A percentile compares a stretch with the other conserved stretches of the same genome.
These are phyloP conservation scores for Candida pseudocylindracea DNA, from an alignment of 1,139 yeast genomes.

Conservation along the genomic window DNA sequence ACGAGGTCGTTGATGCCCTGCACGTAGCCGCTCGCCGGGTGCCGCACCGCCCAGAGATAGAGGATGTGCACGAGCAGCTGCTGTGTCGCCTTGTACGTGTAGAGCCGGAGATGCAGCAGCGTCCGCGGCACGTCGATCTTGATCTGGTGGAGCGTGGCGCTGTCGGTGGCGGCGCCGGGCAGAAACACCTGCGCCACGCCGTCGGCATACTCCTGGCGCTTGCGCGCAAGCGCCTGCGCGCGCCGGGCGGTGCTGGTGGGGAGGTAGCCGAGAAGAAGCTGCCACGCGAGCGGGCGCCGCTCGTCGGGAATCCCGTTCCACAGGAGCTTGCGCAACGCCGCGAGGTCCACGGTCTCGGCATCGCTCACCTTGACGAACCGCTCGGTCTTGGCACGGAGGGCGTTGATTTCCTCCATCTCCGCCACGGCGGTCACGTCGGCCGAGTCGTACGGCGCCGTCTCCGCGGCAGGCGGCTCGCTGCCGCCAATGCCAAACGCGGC, in stretches of 20 bases:
- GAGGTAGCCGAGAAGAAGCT: slow-evolving; percentile 65
- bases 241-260: slow-evolving; percentile 74
- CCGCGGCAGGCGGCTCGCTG: slow-evolving; percentile 1
- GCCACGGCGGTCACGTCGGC: slow-evolving; percentile 13
- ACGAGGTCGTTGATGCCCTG: slow-evolving; percentile 93
- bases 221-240: slow-evolving; percentile 42
- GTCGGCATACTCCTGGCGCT: slow-evolving; percentile 69
- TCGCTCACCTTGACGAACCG: slow-evolving; percentile 37
- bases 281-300: slow-evolving; percentile 78
- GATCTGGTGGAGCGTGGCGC: slow-evolving; percentile 42
- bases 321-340: slow-evolving; percentile 52
- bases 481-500: not conserved
- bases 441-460: slow-evolving; percentile 8
- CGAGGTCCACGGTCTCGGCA: slow-evolving; percentile 24
- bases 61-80: slow-evolving; percentile 57
- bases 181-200: slow-evolving; percentile 37
- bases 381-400: slow-evolving; percentile 34
- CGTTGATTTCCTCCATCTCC: slow-evolving; percentile 34
- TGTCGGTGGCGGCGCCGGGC: slow-evolving; percentile 4
- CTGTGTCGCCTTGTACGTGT: slow-evolving; percentile 51
- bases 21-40: slow-evolving; percentile 97
- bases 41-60: slow-evolving; percentile 91
- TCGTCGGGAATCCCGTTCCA: slow-evolving; percentile 91
- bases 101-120: slow-evolving; percentile 62
- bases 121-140: slow-evolving; percentile 92